phyloP scores from a whole-genome alignment of 1,284 basidiomycete species.

The Fomitopsis betulina region DNA sequence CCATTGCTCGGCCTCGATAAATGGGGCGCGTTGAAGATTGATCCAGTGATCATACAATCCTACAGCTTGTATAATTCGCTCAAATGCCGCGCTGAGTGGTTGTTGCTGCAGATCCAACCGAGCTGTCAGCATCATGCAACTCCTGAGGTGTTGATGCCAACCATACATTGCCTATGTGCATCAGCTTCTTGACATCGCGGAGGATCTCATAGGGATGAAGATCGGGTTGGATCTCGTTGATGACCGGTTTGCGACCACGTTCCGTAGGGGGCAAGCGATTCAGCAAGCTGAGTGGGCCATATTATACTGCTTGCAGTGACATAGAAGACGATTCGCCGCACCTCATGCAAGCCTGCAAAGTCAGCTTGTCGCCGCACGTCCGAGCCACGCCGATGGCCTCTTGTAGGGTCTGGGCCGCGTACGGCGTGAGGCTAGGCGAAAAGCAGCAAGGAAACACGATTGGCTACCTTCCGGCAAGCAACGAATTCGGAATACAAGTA shows the following conservation, averaged over 20 bases:
- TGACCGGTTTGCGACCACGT: conserved; percentile 39
- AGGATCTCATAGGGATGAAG: conserved; percentile 73
- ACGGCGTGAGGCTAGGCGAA: background rate
- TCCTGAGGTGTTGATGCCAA: background rate
- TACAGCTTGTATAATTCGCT: conserved; percentile 62
- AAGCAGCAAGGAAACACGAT: background rate
- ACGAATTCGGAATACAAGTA: conserved; percentile 62
- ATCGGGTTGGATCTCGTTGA: conserved; percentile 75
- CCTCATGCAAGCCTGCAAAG: conserved; percentile 77
- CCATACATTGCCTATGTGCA: conserved; percentile 49
- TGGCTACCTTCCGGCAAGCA: conserved; percentile 59
- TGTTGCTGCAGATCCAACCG: conserved; percentile 49
- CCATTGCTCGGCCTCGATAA: conserved; percentile 58
- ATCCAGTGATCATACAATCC: conserved; percentile 68
- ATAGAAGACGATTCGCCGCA: conserved; percentile 20
- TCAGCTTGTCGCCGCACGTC: conserved; percentile 63
- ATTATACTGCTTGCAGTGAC: too few relatives aligned
- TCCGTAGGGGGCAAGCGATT: conserved; percentile 58
- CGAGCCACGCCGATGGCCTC: conserved; percentile 74
- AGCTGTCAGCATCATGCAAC: background rate
- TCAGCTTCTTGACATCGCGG: conserved; percentile 63
- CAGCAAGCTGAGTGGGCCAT: conserved; percentile 44
- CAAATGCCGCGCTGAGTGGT: conserved; percentile 64
- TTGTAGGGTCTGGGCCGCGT: conserved; percentile 47
- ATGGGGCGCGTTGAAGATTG: conserved; percentile 46